Conservation (phyloP, 345 rosid genomes). For the Melastoma malabathricum region DNA sequence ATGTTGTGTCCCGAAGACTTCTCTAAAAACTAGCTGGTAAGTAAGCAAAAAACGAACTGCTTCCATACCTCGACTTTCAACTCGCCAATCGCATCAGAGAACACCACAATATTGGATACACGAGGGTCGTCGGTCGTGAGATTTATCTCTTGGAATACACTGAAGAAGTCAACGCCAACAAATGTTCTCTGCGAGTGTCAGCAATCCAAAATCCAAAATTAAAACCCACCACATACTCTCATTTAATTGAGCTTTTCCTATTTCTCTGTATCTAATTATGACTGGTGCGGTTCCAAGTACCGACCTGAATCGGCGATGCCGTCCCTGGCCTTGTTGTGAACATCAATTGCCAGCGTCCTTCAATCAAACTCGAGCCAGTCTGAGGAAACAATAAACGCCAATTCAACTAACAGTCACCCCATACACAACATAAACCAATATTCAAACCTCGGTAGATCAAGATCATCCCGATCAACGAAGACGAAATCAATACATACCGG, state of each 20-base stretch:
- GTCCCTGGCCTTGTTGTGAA: constrained; percentile 97
- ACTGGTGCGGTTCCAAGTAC: constrained; percentile 1
- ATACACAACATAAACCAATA: neutral
- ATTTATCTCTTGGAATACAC: constrained; percentile 80
- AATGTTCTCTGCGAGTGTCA: constrained; percentile 61
- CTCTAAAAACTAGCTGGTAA: neutral
- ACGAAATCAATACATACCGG: constrained; percentile 33
- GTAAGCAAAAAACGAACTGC: neutral
- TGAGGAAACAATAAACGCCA: constrained; percentile 12
- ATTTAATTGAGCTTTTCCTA: too few species aligned
- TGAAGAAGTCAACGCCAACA: constrained; percentile 77
- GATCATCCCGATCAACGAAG: neutral
- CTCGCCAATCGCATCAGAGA: constrained; percentile 81
- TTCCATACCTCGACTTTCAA: constrained; percentile 77
- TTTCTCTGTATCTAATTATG: too few species aligned
- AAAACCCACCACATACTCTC: too few species aligned
- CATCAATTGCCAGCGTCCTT: constrained; percentile 89
- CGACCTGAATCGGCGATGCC: constrained; percentile 91
- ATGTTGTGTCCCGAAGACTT: neutral
- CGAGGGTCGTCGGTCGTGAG: constrained; percentile 68
- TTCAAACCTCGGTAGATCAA: neutral
- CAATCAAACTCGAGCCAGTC: constrained; percentile 65
- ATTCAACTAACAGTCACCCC: neutral
- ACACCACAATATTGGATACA: constrained; percentile 71
- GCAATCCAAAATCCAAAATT: too few species aligned